phyloP scores from a whole-genome alignment of 768 basidiomycete species.

The Chalciporus pseudorubinellus region DNA sequence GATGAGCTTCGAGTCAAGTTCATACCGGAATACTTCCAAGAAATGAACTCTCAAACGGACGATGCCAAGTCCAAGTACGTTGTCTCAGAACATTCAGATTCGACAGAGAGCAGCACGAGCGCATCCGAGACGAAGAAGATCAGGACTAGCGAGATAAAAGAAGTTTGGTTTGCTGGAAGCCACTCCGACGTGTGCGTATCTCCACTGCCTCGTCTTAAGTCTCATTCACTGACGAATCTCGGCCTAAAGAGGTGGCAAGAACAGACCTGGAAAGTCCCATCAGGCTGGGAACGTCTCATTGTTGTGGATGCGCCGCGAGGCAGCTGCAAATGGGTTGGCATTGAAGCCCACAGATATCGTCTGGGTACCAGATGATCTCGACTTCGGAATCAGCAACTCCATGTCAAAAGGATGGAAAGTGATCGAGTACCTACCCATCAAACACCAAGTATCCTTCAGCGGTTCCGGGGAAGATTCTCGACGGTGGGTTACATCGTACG shows the following conservation, averaged over 20 bases:
- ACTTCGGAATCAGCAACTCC: constrained; percentile 15
- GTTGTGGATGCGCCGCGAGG: constrained; percentile 33
- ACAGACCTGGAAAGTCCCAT: constrained; percentile 9
- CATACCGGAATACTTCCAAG: constrained; percentile 8
- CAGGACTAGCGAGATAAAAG: constrained; percentile 35
- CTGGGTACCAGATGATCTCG: constrained; percentile 19
- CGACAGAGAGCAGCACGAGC: neutral
- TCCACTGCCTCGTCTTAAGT: neutral
- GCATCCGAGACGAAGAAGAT: neutral
- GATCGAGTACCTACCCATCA: constrained; percentile 13
- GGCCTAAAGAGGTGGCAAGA: constrained; percentile 13
- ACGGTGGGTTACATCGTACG: neutral
- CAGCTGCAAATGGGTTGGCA: constrained; percentile 19
- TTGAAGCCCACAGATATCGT: constrained; percentile 18
- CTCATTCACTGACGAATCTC: neutral
- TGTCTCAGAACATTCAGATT: neutral
- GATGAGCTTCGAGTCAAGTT: neutral
- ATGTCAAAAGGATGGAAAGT: constrained; percentile 16
- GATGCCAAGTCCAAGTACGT: constrained; percentile 25
- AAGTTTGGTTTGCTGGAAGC: constrained; percentile 61
- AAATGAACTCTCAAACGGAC: constrained; percentile 23
- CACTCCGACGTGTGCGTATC: constrained; percentile 33
- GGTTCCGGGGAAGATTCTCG: constrained; percentile 11
- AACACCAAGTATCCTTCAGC: constrained; percentile 18
- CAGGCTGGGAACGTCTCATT: constrained; percentile 20